These are phyloP conservation scores for Fraxinus paxiana DNA, from an alignment of 305 asterid genomes.

Conservation along the genomic window DNA sequence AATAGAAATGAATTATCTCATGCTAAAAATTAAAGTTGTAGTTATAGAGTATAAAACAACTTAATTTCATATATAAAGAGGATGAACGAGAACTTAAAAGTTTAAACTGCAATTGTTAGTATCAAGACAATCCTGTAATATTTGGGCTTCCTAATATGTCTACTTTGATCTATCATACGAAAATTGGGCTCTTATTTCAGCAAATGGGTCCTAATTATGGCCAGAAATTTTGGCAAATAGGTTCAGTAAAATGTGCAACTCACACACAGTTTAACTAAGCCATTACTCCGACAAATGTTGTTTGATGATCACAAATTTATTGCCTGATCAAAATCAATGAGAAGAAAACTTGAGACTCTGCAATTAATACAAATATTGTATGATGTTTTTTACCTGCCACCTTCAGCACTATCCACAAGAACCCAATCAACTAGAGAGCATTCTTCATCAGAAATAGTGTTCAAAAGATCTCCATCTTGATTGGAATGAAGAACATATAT, in stretches of 20 bases:
- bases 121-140: neutral
- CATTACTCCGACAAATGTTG: neutral
- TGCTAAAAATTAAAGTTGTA: neutral
- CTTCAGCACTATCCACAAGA: conserved; percentile 81
- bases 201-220: conserved; percentile 7
- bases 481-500: conserved; percentile 84
- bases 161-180: neutral
- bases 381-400: conserved; percentile 60
- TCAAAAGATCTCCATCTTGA: conserved; percentile 64
- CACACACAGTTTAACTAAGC: neutral
- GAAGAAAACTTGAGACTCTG: neutral
- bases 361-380: neutral
- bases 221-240: neutral
- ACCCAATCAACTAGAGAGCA: conserved; percentile 75
- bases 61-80: neutral
- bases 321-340: neutral
- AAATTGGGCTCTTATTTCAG: conserved; percentile 1
- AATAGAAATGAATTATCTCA: neutral
- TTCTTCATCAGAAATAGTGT: conserved; percentile 58
- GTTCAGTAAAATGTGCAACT: neutral
- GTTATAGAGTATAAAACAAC: neutral
- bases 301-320: neutral
- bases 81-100: neutral
- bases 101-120: neutral
- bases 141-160: neutral